A percentile compares a stretch with the other conserved stretches of the same genome.
Conservation (phyloP, 805 yeast species). For the Wickerhamiella alocasiicola region DNA sequence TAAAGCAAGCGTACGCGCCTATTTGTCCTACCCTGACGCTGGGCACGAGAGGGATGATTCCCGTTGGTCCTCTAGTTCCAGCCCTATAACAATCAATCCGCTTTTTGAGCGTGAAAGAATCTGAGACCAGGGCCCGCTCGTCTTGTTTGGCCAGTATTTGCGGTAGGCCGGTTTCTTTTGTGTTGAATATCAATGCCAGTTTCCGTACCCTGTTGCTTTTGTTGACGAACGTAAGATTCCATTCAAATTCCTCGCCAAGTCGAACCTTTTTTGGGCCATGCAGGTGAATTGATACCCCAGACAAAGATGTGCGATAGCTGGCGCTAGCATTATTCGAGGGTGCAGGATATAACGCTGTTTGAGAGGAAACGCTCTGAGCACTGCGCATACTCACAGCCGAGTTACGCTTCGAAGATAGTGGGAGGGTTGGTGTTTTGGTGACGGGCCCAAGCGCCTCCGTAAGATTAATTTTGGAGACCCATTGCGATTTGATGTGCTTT, state of each 20-base stretch:
- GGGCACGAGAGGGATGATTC: constrained; percentile 50
- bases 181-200: constrained; percentile 38
- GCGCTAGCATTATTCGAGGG: neutral
- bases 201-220: constrained; percentile 39
- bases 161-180: constrained; percentile 18
- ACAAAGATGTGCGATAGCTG: constrained; percentile 2
- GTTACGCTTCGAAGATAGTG: neutral
- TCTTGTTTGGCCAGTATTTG: constrained; percentile 10
- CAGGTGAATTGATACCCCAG: constrained; percentile 40
- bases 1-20: constrained; percentile 50
- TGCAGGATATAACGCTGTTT: constrained; percentile 4
- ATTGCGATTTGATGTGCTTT: constrained; percentile 16
- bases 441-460: constrained; percentile 22
- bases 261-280: constrained; percentile 49
- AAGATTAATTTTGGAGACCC: constrained; percentile 21
- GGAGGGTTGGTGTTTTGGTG: constrained; percentile 22
- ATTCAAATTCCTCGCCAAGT: constrained; percentile 46
- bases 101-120: constrained; percentile 9
- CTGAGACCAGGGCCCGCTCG: constrained; percentile 14
- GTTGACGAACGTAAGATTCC: constrained; percentile 59
- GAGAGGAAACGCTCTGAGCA: constrained; percentile 4
- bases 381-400: neutral
- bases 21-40: constrained; percentile 52
- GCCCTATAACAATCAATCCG: constrained; percentile 11
- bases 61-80: constrained; percentile 29